Percentiles rank a stretch among this genome's conserved stretches.
phyloP scores from a whole-genome alignment of 495 filamentous ascomycete genomes.

The Chaetomium fimeti region DNA sequence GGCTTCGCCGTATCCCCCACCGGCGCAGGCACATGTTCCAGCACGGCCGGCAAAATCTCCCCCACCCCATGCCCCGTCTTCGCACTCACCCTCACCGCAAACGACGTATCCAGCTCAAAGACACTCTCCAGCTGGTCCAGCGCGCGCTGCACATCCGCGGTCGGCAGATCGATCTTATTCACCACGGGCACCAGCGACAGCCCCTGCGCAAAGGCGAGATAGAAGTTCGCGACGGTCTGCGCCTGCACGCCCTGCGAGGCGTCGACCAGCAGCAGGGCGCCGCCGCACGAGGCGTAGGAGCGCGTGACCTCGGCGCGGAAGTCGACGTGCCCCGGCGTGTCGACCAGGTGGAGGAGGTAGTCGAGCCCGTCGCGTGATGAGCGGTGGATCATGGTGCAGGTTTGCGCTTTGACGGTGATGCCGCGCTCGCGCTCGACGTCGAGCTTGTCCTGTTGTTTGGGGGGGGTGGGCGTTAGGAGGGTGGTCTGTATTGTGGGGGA shows the following conservation, averaged over 20 bases:
- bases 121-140: constrained; percentile 79
- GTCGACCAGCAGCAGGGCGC: constrained; percentile 89
- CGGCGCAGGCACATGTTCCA: constrained; percentile 80
- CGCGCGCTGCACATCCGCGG: constrained; percentile 79
- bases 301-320: constrained; percentile 94
- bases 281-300: constrained; percentile 92
- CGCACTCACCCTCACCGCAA: constrained; percentile 83
- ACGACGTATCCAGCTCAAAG: constrained; percentile 82
- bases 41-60: constrained; percentile 74
- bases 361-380: constrained; percentile 66
- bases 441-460: constrained; percentile 65
- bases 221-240: constrained; percentile 97
- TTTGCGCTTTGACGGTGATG: constrained; percentile 98
- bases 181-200: constrained; percentile 84
- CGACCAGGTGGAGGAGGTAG: constrained; percentile 91
- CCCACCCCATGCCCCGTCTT: constrained; percentile 90
- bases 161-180: constrained; percentile 92
- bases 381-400: constrained; percentile 95
- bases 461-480: background rate
- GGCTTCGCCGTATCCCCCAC: constrained; percentile 68
- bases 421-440: constrained; percentile 95
- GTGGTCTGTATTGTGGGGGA: background rate
- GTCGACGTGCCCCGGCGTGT: constrained; percentile 97
- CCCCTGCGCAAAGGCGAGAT: constrained; percentile 89
- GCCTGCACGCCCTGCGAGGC: constrained; percentile 90